These are phyloP conservation scores for Craterostigma plantagineum DNA, from an alignment of 257 asterid species.

Conservation along the genomic window DNA sequence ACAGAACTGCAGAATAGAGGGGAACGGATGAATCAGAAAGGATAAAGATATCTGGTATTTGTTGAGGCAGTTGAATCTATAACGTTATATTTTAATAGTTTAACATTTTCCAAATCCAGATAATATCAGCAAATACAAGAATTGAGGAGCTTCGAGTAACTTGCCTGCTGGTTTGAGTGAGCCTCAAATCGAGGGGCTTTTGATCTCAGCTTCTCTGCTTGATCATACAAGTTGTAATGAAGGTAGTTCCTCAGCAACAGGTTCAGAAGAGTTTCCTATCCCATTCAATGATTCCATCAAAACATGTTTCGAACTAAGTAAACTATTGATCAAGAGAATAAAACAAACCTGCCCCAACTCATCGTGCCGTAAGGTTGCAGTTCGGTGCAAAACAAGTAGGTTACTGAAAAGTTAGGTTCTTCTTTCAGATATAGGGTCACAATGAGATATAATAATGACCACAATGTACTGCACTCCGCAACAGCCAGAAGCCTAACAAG, in stretches of 20 bases:
- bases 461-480: slow-evolving; percentile 2
- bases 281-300: no score
- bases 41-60: no score
- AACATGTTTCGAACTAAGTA: no score
- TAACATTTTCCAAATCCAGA: no score
- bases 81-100: no score
- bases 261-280: slow-evolving; percentile 79
- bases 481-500: not conserved
- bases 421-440: no score
- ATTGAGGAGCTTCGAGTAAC: slow-evolving; percentile 9
- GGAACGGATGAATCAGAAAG: slow-evolving; percentile 3
- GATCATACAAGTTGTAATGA: slow-evolving; percentile 79
- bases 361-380: slow-evolving; percentile 83
- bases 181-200: slow-evolving; percentile 97
- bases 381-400: slow-evolving; percentile 77
- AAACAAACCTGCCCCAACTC: slow-evolving; percentile 87
- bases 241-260: slow-evolving; percentile 75
- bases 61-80: no score
- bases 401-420: slow-evolving; percentile 22
- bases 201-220: slow-evolving; percentile 90
- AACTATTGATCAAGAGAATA: no score
- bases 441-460: slow-evolving; percentile 3
- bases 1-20: slow-evolving; percentile 38
- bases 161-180: slow-evolving; percentile 91
- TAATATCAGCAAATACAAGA: not conserved